A percentile compares a stretch with the other conserved stretches of the same genome.
Evolutionary conservation across 805 yeast genomes (phyloP).

Genomic region (Jamesozyma gamospora): DNA sequence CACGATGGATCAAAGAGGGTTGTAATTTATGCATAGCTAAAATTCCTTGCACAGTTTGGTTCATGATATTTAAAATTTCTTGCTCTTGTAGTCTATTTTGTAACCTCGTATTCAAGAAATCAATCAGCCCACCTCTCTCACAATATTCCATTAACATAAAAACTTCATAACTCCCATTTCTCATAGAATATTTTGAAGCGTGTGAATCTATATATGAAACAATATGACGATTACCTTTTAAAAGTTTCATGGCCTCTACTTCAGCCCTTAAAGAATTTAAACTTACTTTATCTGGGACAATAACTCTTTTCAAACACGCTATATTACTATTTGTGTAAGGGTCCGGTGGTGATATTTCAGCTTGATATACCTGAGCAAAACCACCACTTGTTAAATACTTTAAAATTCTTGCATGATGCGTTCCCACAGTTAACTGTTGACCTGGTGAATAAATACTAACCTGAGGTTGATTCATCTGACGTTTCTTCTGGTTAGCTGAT

Average conservation of each 20-base stretch:
- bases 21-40: slow-evolving; percentile 64
- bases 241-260: slow-evolving; percentile 92
- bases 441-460: slow-evolving; percentile 50
- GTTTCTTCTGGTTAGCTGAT: too few species aligned
- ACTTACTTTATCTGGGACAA: slow-evolving; percentile 81
- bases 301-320: slow-evolving; percentile 88
- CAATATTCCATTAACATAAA: slow-evolving; percentile 75
- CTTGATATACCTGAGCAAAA: slow-evolving; percentile 88
- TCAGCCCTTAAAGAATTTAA: slow-evolving; percentile 81
- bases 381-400: slow-evolving; percentile 85
- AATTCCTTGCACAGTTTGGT: slow-evolving; percentile 61
- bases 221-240: slow-evolving; percentile 66
- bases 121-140: slow-evolving; percentile 66
- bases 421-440: slow-evolving; percentile 69
- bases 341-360: slow-evolving; percentile 54
- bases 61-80: slow-evolving; percentile 60
- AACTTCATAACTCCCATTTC: slow-evolving; percentile 60
- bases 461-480: slow-evolving; percentile 4
- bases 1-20: slow-evolving; percentile 70
- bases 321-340: slow-evolving; percentile 39
- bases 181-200: slow-evolving; percentile 60
- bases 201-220: slow-evolving; percentile 93
- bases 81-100: slow-evolving; percentile 55
- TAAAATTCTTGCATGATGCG: slow-evolving; percentile 59
- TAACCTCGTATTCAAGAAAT: slow-evolving; percentile 66